Conservation (phyloP, 345 rosid species). For the Hibiscus mutabilis region DNA sequence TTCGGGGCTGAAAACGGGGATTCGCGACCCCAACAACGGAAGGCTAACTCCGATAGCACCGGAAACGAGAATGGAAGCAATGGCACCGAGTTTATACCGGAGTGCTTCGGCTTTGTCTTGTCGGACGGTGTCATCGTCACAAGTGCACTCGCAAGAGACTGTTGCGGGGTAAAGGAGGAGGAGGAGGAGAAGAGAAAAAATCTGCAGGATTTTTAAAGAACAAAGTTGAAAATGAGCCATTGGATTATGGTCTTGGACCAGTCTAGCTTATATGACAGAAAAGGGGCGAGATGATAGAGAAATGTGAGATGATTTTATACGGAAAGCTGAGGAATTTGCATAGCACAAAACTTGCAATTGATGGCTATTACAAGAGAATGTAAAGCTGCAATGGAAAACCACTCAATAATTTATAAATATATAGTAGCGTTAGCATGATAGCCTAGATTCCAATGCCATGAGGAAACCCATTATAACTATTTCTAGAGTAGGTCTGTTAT, state of each 20-base stretch:
- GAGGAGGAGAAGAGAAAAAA: not conserved
- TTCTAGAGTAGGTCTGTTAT: too few relatives aligned
- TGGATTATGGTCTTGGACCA: not conserved
- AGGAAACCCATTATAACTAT: not conserved
- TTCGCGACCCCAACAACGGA: conserved; percentile 34
- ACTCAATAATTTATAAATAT: not conserved
- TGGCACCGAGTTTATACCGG: conserved; percentile 34
- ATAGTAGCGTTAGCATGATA: not conserved
- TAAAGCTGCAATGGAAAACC: not conserved
- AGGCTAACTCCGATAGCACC: conserved; percentile 51
- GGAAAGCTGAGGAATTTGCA: not conserved
- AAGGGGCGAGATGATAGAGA: not conserved
- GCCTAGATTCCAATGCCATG: conserved; percentile 6
- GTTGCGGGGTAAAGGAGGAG: conserved; percentile 12
- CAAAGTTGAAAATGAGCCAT: conserved; percentile 12
- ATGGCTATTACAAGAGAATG: conserved; percentile 4
- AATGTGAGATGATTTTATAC: not conserved
- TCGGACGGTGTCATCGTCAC: conserved; percentile 1
- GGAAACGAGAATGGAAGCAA: conserved; percentile 46
- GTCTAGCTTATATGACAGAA: not conserved
- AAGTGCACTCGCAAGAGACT: conserved; percentile 23
- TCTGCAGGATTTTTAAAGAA: conserved; percentile 4
- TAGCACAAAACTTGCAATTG: not conserved
- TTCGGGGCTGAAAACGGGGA: conserved; percentile 38
- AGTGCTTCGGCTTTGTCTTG: conserved; percentile 19